A percentile compares a stretch with the other conserved stretches of the same genome.
These are phyloP conservation scores for Raphanus sativus DNA, from an alignment of 345 rosid species.

Conservation along the genomic window DNA sequence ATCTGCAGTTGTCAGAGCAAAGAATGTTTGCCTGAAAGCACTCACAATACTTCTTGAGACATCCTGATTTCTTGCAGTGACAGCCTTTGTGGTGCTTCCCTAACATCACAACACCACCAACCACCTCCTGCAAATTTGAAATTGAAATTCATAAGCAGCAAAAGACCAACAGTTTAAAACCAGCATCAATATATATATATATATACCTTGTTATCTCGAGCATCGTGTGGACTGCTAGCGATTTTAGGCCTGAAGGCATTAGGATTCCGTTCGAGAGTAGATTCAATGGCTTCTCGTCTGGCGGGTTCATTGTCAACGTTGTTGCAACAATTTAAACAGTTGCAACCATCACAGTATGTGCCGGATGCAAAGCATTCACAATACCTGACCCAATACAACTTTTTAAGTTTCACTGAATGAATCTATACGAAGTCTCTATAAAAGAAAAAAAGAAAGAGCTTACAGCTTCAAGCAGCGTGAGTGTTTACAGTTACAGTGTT, in stretches of 20 bases:
- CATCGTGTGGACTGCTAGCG: constrained; percentile 85
- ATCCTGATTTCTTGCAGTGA: constrained; percentile 98
- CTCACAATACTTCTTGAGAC: constrained; percentile 99
- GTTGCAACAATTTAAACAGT: constrained; percentile 86
- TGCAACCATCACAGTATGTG: constrained; percentile 95
- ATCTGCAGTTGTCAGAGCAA: constrained; percentile 96
- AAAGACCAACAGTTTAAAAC: not conserved
- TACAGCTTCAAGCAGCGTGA: constrained; percentile 97
- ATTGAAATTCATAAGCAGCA: not conserved
- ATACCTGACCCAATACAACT: constrained; percentile 54
- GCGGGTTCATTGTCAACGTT: constrained; percentile 86
- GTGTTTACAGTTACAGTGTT: constrained; percentile 96
- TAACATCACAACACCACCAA: constrained; percentile 60
- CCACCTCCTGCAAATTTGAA: constrained; percentile 60
- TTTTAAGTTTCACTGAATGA: not conserved
- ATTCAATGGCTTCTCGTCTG: constrained; percentile 85
- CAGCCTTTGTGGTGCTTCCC: constrained; percentile 98
- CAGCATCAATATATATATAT: not conserved
- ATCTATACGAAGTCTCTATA: not conserved
- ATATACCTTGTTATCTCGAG: constrained; percentile 68
- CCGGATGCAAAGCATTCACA: constrained; percentile 99
- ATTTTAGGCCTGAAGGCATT: constrained; percentile 98
- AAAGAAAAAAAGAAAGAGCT: constrained; percentile 34
- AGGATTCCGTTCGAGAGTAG: constrained; percentile 93
- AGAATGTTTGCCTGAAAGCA: constrained; percentile 98